Evolutionary conservation across 345 rosid species (phyloP).

Genomic region (Isatis tinctoria): DNA sequence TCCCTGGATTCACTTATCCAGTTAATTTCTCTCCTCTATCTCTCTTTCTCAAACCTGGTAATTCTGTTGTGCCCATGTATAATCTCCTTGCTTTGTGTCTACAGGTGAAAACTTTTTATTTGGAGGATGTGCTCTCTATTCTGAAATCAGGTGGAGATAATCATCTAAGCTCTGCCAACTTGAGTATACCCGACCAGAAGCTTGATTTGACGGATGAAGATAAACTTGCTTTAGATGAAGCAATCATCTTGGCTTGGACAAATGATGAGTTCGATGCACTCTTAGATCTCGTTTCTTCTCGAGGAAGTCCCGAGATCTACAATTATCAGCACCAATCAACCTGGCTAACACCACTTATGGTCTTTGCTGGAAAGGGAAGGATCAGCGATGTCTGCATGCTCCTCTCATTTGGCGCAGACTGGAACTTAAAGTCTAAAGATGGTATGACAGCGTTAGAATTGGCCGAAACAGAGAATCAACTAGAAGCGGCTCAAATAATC

Average conservation of each 20-base stretch:
- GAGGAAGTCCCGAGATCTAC: constrained; percentile 48
- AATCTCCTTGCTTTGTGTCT: constrained; percentile 26
- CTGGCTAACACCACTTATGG: constrained; percentile 81
- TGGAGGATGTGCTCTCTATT: constrained; percentile 83
- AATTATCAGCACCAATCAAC: constrained; percentile 72
- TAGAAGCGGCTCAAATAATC: constrained; percentile 61
- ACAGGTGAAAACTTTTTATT: constrained; percentile 68
- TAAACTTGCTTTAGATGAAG: constrained; percentile 69
- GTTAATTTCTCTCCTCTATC: constrained; percentile 40
- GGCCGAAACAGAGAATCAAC: constrained; percentile 66
- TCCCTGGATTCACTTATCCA: constrained; percentile 92
- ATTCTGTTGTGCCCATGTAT: constrained; percentile 12
- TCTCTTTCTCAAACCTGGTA: neutral
- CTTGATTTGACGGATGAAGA: constrained; percentile 59
- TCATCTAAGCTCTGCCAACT: constrained; percentile 46
- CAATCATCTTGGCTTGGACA: constrained; percentile 74
- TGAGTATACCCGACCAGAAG: constrained; percentile 32
- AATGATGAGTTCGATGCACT: constrained; percentile 79
- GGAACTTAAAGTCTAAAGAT: constrained; percentile 51
- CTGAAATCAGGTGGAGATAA: constrained; percentile 53
- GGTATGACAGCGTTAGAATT: constrained; percentile 61
- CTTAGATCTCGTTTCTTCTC: constrained; percentile 62
- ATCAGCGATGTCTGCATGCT: constrained; percentile 81
- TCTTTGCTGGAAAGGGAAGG: constrained; percentile 84
- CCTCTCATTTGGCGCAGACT: constrained; percentile 71